Evolutionary conservation across 371 early-diverging fungal genomes (phyloP).

Genomic region (Capillidium heterosporum): DNA sequence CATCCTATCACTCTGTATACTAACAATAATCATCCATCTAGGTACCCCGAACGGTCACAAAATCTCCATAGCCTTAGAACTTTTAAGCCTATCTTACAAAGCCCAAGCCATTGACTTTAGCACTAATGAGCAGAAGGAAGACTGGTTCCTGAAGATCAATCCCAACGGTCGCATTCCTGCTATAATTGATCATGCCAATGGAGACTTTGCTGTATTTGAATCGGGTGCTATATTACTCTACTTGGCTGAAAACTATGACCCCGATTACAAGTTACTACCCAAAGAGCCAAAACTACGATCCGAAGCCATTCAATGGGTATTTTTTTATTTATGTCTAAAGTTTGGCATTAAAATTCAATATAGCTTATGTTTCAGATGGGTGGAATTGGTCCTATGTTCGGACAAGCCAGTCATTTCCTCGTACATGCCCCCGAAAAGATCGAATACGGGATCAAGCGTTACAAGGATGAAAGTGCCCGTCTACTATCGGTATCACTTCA

Average conservation of each 20-base stretch:
- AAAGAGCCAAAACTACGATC: slow-evolving; percentile 16
- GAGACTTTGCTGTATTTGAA: slow-evolving; percentile 27
- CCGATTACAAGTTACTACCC: slow-evolving; percentile 17
- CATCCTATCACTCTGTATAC: not conserved
- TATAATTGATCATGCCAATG: slow-evolving; percentile 17
- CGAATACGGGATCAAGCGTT: slow-evolving; percentile 23
- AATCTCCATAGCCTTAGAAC: slow-evolving; percentile 18
- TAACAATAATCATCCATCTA: not conserved
- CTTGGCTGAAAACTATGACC: slow-evolving; percentile 27
- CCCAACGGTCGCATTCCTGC: slow-evolving; percentile 26
- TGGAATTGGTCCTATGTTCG: slow-evolving; percentile 13
- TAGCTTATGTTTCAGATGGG: slow-evolving; percentile 26
- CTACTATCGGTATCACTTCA: slow-evolving; percentile 13
- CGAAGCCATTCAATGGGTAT: slow-evolving; percentile 19
- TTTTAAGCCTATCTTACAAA: slow-evolving; percentile 18
- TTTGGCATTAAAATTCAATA: not conserved
- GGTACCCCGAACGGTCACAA: slow-evolving; percentile 12
- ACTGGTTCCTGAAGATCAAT: slow-evolving; percentile 28
- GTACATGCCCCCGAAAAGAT: slow-evolving; percentile 22
- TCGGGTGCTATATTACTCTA: slow-evolving; percentile 29
- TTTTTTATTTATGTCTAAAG: not conserved
- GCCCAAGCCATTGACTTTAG: slow-evolving; percentile 12
- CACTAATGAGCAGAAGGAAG: slow-evolving; percentile 22
- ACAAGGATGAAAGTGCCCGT: slow-evolving; percentile 18
- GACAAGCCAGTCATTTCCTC: slow-evolving; percentile 22